Percentiles rank a stretch among this genome's conserved stretches.
Evolutionary conservation across 306 rosid genomes (phyloP).

Genomic region (Cyclanthera cordifolia): DNA sequence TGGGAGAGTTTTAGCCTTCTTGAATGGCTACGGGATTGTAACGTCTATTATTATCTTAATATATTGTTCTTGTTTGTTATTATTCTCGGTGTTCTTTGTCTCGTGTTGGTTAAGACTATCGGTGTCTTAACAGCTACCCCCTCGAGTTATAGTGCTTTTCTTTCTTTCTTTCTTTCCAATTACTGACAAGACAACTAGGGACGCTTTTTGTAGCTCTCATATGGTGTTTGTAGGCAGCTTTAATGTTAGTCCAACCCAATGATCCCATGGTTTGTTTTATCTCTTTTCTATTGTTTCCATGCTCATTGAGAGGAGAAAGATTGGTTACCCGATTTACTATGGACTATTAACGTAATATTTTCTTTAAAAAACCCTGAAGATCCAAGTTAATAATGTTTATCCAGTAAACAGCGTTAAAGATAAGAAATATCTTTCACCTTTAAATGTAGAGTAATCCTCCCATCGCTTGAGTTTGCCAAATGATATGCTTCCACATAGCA

Average conservation of each 20-base stretch:
- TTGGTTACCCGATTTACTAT: background rate
- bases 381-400: background rate
- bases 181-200: background rate
- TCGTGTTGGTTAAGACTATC: too few species aligned
- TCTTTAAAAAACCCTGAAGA: background rate
- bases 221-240: background rate
- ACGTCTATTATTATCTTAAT: too few species aligned
- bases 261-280: background rate
- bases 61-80: too few species aligned
- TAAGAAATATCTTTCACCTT: constrained; percentile 40
- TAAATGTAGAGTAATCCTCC: constrained; percentile 79
- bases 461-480: constrained; percentile 85
- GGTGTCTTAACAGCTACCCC: too few species aligned
- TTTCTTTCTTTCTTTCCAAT: background rate
- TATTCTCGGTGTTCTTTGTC: too few species aligned
- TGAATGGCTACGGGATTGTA: too few species aligned
- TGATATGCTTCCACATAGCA: constrained; percentile 96
- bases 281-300: background rate
- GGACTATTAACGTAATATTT: background rate
- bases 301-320: background rate
- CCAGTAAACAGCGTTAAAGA: background rate
- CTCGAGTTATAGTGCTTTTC: background rate
- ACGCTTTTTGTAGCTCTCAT: background rate
- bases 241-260: background rate
- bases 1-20: too few species aligned